Evolutionary conservation across 495 filamentous ascomycete genomes (phyloP), one percentile per base, ranked within the genome.

Genomic region (Penicillium antarcticum): DNA sequence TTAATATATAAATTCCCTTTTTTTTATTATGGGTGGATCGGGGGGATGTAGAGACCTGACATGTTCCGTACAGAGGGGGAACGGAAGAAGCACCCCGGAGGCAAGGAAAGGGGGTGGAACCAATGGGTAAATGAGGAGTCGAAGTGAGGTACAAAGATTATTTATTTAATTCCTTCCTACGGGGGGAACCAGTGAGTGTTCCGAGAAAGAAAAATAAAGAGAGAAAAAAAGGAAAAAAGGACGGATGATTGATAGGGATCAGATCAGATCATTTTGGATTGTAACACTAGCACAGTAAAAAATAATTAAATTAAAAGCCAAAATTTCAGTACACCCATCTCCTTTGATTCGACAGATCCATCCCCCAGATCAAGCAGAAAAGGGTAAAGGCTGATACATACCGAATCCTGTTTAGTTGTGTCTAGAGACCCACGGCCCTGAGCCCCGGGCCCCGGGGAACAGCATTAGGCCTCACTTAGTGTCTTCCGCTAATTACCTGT

Each of bases 361-460:
- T 40, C 45, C 51, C 51, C 45, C 45, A 58, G 51, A 55, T 55
- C 45, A 29, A 59, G 34, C 37, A 40, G 52, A 38, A 49, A 44
- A 49, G 26, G 31, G 46, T 42, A 52, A 38, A 35, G 48, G 35
- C 29, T 37, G 51, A 51, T 52, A 53, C 52, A 32, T 50, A 50
- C 45, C 45, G 33, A 46, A 52, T 56, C 42, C 42, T 29, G 42
- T 56, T 42, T 55, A 55, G 54, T 45, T 48, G 32, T 14, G 19
- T 46, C 50, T 55, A 54, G 55, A 58, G 63, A 68, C 60, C 68
- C 68, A 61, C 60, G 56, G 53, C 54, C 66, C 61, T 68, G 56
- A 65, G 53, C 54, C 51, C 66, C 60, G 66, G 66, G 67, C 65
- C 60, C 66, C 70, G 70, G 70, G 70, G 70, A 72, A 72, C 58